Base-by-base conservation (phyloP, 208 protist species). In the Acanthamoeba rhysodes region DNA sequence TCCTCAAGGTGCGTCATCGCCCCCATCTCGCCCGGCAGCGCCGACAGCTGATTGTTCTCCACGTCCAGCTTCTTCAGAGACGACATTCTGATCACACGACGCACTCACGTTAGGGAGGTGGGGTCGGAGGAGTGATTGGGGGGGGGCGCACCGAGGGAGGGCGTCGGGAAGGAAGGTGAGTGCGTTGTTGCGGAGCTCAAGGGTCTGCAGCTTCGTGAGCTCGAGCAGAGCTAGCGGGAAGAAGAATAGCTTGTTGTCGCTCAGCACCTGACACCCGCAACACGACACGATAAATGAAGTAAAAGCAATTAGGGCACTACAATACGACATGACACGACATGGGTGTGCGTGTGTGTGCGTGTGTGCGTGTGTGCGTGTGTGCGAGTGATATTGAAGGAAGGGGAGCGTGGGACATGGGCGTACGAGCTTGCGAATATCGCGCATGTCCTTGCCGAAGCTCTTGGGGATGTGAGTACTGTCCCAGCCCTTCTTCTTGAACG, bases 241-340 rank as follows among this genome's bases (percentile, higher is more conserved):
- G 68, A 94, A 94, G 88, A 94, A 94, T 62, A 94, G 62, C 50
- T 94, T 94, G 62, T 94, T 94, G 41, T 94, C 88, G n/a, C 66
- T 94, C n/a, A 94, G 59, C 5, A 90, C 45, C 74, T 78, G 37
- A 74, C 24, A n/a, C 24, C 24, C 24, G 66, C 24, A 37, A n/a
- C 29, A 37, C 66, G 66, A 41, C 22, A 74, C n/a, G n/a, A n/a
- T n/a, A n/a, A n/a, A n/a, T n/a, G n/a, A n/a, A n/a, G n/a, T n/a
- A n/a, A n/a, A n/a, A n/a, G n/a, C n/a, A n/a, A n/a, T n/a, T n/a
- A n/a, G n/a, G n/a, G n/a, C n/a, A n/a, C n/a, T n/a, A 57, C 53
- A 57, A 57, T 18, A 18, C 53, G n/a, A n/a, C n/a, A n/a, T n/a
- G n/a, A n/a, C n/a, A n/a, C n/a, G n/a, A n/a, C n/a, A n/a, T n/a